These are phyloP conservation scores for Aspergillus aculeatinus DNA, from an alignment of 2,329 filamentous ascomycete genomes.

Conservation along the genomic window DNA sequence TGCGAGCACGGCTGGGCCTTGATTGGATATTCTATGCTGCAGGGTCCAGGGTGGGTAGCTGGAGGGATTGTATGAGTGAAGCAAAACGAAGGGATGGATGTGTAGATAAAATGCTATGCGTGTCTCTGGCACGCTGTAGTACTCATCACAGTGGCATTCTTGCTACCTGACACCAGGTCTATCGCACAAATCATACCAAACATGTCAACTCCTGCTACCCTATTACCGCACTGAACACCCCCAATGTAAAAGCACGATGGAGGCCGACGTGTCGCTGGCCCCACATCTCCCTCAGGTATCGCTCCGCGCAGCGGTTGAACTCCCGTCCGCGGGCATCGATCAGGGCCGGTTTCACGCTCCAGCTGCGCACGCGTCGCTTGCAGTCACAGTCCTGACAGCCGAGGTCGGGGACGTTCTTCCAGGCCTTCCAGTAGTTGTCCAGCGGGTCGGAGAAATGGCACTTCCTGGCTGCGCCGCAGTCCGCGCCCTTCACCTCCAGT, in stretches of 20 bases:
- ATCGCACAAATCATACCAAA: neutral
- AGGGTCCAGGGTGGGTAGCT: no score
- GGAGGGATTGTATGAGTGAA: no score
- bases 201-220: neutral
- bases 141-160: neutral
- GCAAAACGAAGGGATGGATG: no score
- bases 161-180: neutral
- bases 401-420: constrained; percentile 25
- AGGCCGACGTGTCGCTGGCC: constrained; percentile 26
- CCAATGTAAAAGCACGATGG: constrained; percentile 23
- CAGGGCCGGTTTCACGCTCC: constrained; percentile 30
- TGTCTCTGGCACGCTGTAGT: no score
- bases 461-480: constrained; percentile 10
- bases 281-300: constrained; percentile 32
- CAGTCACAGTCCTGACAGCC: constrained; percentile 28
- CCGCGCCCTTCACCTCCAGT: constrained; percentile 20
- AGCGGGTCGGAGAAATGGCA: constrained; percentile 28
- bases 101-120: no score
- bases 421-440: constrained; percentile 30
- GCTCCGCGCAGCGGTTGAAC: constrained; percentile 26
- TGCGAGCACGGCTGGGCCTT: no score
- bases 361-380: constrained; percentile 26
- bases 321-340: constrained; percentile 28
- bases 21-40: no score
- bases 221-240: constrained; percentile 19